Percentiles rank a stretch among this genome's conserved stretches.
Conservation (phyloP, 2,329 filamentous ascomycete genomes). For the Hortaea werneckii region DNA sequence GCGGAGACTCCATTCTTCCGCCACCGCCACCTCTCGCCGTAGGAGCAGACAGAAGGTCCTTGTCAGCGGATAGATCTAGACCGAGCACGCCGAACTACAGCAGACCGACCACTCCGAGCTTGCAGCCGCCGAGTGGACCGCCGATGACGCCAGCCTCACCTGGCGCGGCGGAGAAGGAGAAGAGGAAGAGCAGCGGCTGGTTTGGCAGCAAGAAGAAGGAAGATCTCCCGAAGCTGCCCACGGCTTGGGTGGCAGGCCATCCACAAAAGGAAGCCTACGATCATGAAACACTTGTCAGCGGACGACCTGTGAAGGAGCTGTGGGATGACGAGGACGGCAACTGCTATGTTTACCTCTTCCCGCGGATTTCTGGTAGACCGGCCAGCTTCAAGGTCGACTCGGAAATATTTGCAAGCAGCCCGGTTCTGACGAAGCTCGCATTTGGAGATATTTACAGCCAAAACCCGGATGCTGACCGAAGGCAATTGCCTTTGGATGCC, state of each 20-base stretch:
- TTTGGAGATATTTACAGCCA: constrained; percentile 42
- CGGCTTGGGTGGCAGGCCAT: constrained; percentile 51
- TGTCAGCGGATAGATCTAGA: constrained; percentile 3
- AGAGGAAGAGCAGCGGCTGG: constrained; percentile 20
- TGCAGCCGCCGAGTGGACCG: not conserved
- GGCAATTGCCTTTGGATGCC: constrained; percentile 23
- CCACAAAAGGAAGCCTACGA: constrained; percentile 48
- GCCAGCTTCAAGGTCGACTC: constrained; percentile 54
- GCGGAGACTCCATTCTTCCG: not conserved
- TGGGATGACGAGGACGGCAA: constrained; percentile 52
- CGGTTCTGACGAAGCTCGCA: constrained; percentile 44
- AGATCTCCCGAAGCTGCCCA: constrained; percentile 18
- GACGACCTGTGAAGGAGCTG: constrained; percentile 46
- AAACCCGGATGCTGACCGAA: constrained; percentile 17
- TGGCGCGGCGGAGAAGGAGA: constrained; percentile 2
- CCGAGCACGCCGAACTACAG: constrained; percentile 5
- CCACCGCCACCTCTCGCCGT: constrained; percentile 1
- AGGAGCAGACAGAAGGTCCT: not conserved
- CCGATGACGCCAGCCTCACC: constrained; percentile 1
- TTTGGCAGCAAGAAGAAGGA: constrained; percentile 24
- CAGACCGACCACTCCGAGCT: constrained; percentile 3
- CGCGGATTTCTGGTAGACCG: constrained; percentile 42
- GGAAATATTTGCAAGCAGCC: constrained; percentile 47
- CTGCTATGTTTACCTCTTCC: constrained; percentile 53
- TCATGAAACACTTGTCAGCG: constrained; percentile 39